phyloP scores from a whole-genome alignment of 1,284 basidiomycete genomes.

The Trichosporon asahii region DNA sequence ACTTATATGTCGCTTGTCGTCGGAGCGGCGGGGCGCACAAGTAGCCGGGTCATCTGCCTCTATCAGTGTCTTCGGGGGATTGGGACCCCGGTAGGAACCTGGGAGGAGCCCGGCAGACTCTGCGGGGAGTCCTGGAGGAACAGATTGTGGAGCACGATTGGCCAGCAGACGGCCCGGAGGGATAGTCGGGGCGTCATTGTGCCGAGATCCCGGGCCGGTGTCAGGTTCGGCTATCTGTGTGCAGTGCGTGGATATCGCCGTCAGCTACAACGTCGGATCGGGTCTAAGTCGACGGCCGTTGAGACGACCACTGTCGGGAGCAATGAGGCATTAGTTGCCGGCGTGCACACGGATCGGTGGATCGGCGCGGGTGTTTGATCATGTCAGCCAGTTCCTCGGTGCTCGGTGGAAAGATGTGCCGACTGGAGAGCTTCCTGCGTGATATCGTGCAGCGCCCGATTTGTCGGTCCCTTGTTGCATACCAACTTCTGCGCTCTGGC shows the following conservation, averaged over 20 bases:
- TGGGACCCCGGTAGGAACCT: background rate
- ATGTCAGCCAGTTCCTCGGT: background rate
- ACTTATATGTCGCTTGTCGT: background rate
- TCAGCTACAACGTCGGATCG: background rate
- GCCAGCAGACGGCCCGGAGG: background rate
- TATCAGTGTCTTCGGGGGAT: background rate
- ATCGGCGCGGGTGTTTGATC: background rate
- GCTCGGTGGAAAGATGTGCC: conserved; percentile 1
- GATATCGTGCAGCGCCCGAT: background rate
- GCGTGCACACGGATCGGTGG: too few species aligned
- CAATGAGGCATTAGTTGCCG: background rate
- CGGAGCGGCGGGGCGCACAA: background rate
- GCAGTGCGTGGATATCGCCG: background rate
- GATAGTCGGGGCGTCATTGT: conserved; percentile 5
- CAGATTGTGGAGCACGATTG: background rate
- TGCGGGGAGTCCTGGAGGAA: too few species aligned
- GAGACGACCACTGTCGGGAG: too few species aligned
- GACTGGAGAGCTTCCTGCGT: background rate
- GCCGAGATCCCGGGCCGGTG: conserved; percentile 2
- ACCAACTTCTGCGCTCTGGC: too few species aligned
- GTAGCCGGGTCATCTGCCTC: background rate
- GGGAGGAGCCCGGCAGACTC: background rate
- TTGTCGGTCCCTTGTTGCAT: too few species aligned
- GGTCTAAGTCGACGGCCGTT: background rate
- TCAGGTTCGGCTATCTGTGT: background rate